phyloP scores from a whole-genome alignment of 2,329 filamentous ascomycete species.

The Colletotrichum sp. region DNA sequence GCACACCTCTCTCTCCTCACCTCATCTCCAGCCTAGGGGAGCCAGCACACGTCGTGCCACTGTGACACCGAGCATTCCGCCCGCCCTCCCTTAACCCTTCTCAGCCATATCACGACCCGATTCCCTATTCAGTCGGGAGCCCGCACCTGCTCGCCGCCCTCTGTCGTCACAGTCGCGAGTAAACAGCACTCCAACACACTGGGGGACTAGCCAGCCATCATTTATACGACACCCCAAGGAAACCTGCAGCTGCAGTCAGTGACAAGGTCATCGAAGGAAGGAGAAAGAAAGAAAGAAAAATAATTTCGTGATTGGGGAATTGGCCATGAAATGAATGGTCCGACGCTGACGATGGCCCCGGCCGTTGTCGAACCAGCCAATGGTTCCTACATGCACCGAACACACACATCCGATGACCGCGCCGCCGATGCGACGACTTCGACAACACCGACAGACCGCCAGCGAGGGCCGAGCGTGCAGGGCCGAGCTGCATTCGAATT shows the following conservation, averaged over 20 bases:
- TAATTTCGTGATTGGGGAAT: background rate
- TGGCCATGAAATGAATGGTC: conserved; percentile 40
- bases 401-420: conserved; percentile 37
- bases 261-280: background rate
- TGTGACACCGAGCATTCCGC: conserved; percentile 20
- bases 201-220: background rate
- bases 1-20: background rate
- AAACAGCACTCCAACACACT: background rate
- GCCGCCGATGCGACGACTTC: conserved; percentile 18
- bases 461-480: conserved; percentile 27
- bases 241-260: conserved; percentile 11
- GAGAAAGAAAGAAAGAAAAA: background rate
- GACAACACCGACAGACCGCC: background rate
- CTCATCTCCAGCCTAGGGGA: background rate
- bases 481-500: conserved; percentile 53
- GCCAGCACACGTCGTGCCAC: conserved; percentile 16
- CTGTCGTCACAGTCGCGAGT: conserved; percentile 1
- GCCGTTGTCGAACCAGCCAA: conserved; percentile 31
- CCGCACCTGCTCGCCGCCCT: conserved; percentile 1
- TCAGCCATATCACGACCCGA: background rate
- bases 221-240: background rate
- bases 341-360: conserved; percentile 43
- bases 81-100: conserved; percentile 8
- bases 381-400: conserved; percentile 33
- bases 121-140: background rate